phyloP scores from a whole-genome alignment of 2,329 filamentous ascomycete genomes.

The Chalaropsis thielavioides region DNA sequence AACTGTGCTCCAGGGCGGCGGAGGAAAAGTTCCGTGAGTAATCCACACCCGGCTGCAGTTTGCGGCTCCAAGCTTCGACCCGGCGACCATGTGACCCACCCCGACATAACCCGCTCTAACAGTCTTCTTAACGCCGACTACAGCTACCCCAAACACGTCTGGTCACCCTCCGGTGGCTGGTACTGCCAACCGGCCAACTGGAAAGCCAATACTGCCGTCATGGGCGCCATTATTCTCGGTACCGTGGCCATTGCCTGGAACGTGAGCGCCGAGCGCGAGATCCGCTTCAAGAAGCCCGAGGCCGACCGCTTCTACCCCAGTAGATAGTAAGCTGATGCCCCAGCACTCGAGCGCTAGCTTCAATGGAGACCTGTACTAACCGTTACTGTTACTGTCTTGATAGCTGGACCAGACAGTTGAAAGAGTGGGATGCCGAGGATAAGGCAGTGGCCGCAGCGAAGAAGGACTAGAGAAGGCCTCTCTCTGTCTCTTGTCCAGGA shows the following conservation, averaged over 20 bases:
- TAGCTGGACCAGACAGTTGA: conserved; percentile 34
- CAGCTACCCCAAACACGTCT: conserved; percentile 97
- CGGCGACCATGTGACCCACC: not conserved
- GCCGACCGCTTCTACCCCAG: conserved; percentile 67
- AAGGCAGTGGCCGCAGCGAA: conserved; percentile 24
- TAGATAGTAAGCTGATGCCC: conserved; percentile 51
- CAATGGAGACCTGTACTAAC: not conserved
- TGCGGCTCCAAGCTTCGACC: not conserved
- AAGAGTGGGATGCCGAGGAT: conserved; percentile 33
- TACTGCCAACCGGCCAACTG: conserved; percentile 91
- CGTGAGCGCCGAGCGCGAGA: conserved; percentile 59
- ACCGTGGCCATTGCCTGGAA: conserved; percentile 55
- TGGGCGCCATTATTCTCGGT: conserved; percentile 52
- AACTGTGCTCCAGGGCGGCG: not conserved
- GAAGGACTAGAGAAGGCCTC: conserved; percentile 19
- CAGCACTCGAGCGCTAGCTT: not conserved
- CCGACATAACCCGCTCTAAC: conserved; percentile 3
- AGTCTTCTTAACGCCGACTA: conserved; percentile 17
- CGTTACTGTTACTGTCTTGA: not conserved
- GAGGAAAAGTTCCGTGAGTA: conserved; percentile 18
- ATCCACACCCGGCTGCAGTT: not conserved
- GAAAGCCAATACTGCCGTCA: conserved; percentile 76
- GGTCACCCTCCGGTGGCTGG: conserved; percentile 97
- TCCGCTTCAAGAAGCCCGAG: conserved; percentile 61
- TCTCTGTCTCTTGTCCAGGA: not conserved